phyloP scores from a whole-genome alignment of 129 eudicot genomes.

The Escallonia rubra region DNA sequence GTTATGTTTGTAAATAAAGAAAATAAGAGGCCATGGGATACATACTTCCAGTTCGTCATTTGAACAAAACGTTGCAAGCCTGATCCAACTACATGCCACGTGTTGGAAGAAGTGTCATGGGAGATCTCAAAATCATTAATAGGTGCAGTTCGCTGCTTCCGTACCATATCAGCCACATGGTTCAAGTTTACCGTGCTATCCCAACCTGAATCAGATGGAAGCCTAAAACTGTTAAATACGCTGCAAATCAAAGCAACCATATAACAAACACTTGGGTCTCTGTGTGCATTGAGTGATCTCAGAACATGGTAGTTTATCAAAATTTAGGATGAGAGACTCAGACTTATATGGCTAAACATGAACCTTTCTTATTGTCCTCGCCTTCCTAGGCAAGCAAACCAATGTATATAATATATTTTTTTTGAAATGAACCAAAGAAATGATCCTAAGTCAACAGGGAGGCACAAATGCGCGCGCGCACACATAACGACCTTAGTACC shows the following conservation, averaged over 20 bases:
- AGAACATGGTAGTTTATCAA: not conserved
- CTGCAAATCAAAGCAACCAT: not conserved
- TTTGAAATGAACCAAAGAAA: not conserved
- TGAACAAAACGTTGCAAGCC: slow-evolving; percentile 94
- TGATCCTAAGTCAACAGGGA: too few relatives aligned
- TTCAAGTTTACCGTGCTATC: slow-evolving; percentile 45
- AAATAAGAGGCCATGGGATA: not conserved
- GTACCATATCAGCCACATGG: slow-evolving; percentile 86
- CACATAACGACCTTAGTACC: too few relatives aligned
- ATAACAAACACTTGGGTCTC: not conserved
- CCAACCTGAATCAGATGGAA: slow-evolving; percentile 29
- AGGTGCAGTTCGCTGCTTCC: slow-evolving; percentile 68
- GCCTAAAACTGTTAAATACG: not conserved
- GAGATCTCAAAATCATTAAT: slow-evolving; percentile 73
- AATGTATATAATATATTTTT: not conserved
- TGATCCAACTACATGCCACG: slow-evolving; percentile 77
- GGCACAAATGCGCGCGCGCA: too few relatives aligned
- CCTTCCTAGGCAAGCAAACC: too few relatives aligned
- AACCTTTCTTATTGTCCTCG: too few relatives aligned
- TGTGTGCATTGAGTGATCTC: not conserved
- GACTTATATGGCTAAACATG: too few relatives aligned
- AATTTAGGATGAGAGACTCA: too few relatives aligned
- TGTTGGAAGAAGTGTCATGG: slow-evolving; percentile 52
- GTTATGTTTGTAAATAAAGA: not conserved
- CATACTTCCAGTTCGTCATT: slow-evolving; percentile 97